A percentile compares a stretch with the other conserved stretches of the same genome.
Evolutionary conservation across 108 stramenopile genomes (phyloP).

Genomic region (Skeletonema costatum): DNA sequence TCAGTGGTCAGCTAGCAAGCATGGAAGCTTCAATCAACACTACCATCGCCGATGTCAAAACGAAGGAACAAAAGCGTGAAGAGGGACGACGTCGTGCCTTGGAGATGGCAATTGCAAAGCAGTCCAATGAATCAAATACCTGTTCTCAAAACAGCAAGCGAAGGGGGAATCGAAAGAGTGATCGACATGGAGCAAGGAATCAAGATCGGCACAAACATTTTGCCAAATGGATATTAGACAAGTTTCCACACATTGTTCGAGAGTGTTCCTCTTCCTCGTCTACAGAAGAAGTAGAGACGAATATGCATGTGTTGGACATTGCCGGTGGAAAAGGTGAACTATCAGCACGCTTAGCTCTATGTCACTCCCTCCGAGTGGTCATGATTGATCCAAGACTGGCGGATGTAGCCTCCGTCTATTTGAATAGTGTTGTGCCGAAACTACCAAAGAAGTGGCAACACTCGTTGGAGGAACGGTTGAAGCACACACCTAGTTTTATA

Average conservation of each 20-base stretch:
- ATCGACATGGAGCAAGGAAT: conserved; percentile 82
- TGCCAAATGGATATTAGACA: conserved; percentile 73
- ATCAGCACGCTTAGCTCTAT: conserved; percentile 72
- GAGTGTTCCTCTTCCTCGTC: conserved; percentile 8
- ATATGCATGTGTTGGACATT: conserved; percentile 58
- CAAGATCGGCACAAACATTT: conserved; percentile 81
- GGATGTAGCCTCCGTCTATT: conserved; percentile 61
- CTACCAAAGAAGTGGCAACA: conserved; percentile 87
- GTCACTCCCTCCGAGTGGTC: conserved; percentile 64
- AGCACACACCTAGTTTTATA: conserved; percentile 48
- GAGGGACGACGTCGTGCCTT: conserved; percentile 27
- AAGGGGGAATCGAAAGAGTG: conserved; percentile 36
- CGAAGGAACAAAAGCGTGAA: conserved; percentile 34
- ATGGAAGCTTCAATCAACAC: neutral
- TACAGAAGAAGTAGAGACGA: too few species aligned
- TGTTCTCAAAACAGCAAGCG: neutral
- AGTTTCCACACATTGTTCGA: conserved; percentile 49
- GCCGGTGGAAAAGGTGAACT: conserved; percentile 90
- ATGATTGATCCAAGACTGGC: conserved; percentile 86
- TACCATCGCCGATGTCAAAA: neutral
- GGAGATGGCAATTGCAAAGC: conserved; percentile 29
- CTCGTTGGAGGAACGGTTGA: conserved; percentile 47
- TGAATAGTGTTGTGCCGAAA: conserved; percentile 68
- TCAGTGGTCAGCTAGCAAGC: neutral
- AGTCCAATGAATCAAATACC: neutral